Evolutionary conservation across 2,329 filamentous ascomycete species (phyloP).

Genomic region (Sclerotinia minor): DNA sequence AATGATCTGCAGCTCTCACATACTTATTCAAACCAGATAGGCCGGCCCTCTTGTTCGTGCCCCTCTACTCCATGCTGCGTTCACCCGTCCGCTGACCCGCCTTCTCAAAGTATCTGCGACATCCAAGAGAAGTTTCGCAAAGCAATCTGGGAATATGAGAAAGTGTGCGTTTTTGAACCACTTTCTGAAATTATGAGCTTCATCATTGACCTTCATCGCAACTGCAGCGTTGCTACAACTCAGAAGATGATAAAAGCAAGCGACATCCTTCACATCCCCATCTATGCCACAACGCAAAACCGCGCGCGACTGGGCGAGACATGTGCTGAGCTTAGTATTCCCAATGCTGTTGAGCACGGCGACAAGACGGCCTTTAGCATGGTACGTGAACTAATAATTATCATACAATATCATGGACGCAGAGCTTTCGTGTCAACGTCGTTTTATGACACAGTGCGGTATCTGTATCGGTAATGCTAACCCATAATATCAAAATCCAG

Average conservation of each 20-base stretch:
- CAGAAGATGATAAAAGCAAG: slow-evolving; percentile 68
- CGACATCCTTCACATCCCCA: slow-evolving; percentile 68
- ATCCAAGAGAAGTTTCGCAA: slow-evolving; percentile 89
- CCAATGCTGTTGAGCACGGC: slow-evolving; percentile 54
- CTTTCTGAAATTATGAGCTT: background rate
- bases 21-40: slow-evolving; percentile 9
- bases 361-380: slow-evolving; percentile 95
- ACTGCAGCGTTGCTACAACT: slow-evolving; percentile 61
- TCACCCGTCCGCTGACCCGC: slow-evolving; percentile 12
- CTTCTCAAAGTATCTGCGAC: slow-evolving; percentile 77
- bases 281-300: slow-evolving; percentile 86
- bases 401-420: background rate
- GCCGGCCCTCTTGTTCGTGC: slow-evolving; percentile 16
- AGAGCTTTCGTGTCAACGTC: background rate
- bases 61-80: background rate
- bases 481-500: background rate
- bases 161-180: slow-evolving; percentile 57
- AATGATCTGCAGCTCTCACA: too few relatives aligned
- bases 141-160: slow-evolving; percentile 81
- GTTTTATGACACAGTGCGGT: background rate
- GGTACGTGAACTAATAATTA: slow-evolving; percentile 41
- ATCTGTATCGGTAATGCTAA: background rate
- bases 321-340: slow-evolving; percentile 66
- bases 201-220: slow-evolving; percentile 25
- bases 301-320: slow-evolving; percentile 75